Percentiles rank a stretch among this genome's conserved stretches.
Conservation (phyloP, 2,329 filamentous ascomycete genomes). For the Colletotrichum agaves region DNA sequence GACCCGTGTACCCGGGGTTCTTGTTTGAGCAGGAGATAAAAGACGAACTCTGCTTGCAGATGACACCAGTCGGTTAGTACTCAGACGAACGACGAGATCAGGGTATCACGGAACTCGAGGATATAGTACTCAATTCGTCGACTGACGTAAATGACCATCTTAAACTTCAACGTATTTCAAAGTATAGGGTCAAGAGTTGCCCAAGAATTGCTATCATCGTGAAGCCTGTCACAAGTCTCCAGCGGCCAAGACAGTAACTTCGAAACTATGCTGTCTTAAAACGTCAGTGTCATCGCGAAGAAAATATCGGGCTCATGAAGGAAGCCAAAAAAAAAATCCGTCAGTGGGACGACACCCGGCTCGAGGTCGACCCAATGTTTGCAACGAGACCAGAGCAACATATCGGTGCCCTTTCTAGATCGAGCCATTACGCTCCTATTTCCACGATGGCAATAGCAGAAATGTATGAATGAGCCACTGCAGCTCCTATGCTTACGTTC, state of each 20-base stretch:
- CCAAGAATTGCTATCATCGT: not conserved
- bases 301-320: not conserved
- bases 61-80: too few relatives aligned
- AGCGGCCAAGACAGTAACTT: not conserved
- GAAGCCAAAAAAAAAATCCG: not conserved
- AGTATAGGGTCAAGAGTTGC: not conserved
- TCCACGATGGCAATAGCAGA: not conserved
- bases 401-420: not conserved
- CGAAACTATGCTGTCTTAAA: not conserved
- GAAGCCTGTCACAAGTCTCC: too few relatives aligned
- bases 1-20: not conserved
- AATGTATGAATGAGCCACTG: slow-evolving; percentile 10
- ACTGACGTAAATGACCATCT: too few relatives aligned
- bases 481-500: not conserved
- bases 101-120: too few relatives aligned
- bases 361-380: not conserved
- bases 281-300: not conserved
- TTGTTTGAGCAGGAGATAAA: slow-evolving; percentile 1
- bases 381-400: not conserved
- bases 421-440: not conserved
- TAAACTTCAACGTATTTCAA: too few relatives aligned
- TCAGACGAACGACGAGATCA: too few relatives aligned
- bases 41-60: not conserved
- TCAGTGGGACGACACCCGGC: not conserved
- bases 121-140: too few relatives aligned